phyloP scores from a whole-genome alignment of 306 rosid species.

The Cucurbita pepo region DNA sequence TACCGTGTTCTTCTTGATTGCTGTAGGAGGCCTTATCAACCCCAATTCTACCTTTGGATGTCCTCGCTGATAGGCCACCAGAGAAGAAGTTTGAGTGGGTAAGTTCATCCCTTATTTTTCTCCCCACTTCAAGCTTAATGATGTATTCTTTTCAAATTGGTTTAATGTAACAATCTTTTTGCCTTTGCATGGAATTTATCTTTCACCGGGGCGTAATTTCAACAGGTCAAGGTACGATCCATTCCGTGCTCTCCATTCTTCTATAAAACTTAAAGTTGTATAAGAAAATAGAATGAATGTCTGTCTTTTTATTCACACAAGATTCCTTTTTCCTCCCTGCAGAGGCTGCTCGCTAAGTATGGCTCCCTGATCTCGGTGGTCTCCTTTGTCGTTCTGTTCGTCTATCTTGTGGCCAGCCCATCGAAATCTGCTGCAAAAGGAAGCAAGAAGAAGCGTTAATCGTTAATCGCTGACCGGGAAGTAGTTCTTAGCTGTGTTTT shows the following conservation, averaged over 20 bases:
- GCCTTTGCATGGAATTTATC: conserved; percentile 26
- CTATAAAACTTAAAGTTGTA: background rate
- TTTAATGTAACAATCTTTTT: conserved; percentile 22
- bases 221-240: conserved; percentile 67
- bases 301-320: background rate
- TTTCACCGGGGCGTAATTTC: conserved; percentile 14
- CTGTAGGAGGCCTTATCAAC: conserved; percentile 66
- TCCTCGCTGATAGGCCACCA: conserved; percentile 78
- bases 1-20: background rate
- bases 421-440: conserved; percentile 70
- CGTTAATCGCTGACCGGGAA: conserved; percentile 25
- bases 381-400: conserved; percentile 52
- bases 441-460: conserved; percentile 95
- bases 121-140: conserved; percentile 6
- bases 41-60: conserved; percentile 76
- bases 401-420: conserved; percentile 58
- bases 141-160: background rate
- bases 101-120: conserved; percentile 10
- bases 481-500: background rate
- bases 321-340: conserved; percentile 7
- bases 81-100: conserved; percentile 89
- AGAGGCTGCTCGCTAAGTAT: conserved; percentile 77
- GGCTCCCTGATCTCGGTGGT: conserved; percentile 79
- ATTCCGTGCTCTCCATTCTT: background rate
- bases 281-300: background rate